Evolutionary conservation across 2,329 filamentous ascomycete species (phyloP).

Genomic region (Pseudovirgaria hyperparasitica): DNA sequence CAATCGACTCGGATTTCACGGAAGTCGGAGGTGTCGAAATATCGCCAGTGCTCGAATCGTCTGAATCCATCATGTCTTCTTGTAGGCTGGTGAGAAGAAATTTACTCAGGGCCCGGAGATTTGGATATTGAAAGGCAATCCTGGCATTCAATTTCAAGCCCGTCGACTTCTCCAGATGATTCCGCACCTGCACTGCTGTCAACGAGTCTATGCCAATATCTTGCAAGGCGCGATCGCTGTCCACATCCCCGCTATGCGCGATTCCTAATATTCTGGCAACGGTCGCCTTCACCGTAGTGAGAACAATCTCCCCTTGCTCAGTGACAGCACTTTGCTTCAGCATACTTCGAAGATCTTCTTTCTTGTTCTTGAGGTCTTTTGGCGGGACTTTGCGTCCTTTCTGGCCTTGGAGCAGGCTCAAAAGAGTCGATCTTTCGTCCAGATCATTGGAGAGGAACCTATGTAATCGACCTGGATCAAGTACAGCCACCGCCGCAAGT

Average conservation of each 20-base stretch:
- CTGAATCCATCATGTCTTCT: background rate
- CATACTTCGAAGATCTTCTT: background rate
- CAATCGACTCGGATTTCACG: background rate
- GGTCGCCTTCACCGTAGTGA: slow-evolving; percentile 3
- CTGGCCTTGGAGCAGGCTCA: slow-evolving; percentile 2
- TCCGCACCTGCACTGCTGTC: slow-evolving; percentile 5
- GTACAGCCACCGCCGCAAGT: slow-evolving; percentile 2
- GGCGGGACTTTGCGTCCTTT: background rate
- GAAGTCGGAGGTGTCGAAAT: no score
- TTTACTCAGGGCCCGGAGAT: slow-evolving; percentile 3
- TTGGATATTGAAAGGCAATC: slow-evolving; percentile 2
- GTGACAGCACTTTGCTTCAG: slow-evolving; percentile 1
- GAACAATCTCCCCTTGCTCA: slow-evolving; percentile 2
- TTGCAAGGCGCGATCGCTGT: slow-evolving; percentile 2
- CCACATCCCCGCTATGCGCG: slow-evolving; percentile 1
- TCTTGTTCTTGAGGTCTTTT: background rate
- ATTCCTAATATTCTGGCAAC: slow-evolving; percentile 3
- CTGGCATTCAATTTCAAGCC: slow-evolving; percentile 2
- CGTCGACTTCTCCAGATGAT: slow-evolving; percentile 3
- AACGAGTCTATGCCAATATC: slow-evolving; percentile 5
- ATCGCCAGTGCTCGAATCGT: background rate
- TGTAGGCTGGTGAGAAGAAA: slow-evolving; percentile 1
- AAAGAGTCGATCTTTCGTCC: slow-evolving; percentile 2
- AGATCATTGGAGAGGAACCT: slow-evolving; percentile 2
- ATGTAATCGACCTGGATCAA: slow-evolving; percentile 2